These are phyloP conservation scores for Galerina sulciceps DNA, from an alignment of 768 basidiomycete genomes.

Conservation along the genomic window DNA sequence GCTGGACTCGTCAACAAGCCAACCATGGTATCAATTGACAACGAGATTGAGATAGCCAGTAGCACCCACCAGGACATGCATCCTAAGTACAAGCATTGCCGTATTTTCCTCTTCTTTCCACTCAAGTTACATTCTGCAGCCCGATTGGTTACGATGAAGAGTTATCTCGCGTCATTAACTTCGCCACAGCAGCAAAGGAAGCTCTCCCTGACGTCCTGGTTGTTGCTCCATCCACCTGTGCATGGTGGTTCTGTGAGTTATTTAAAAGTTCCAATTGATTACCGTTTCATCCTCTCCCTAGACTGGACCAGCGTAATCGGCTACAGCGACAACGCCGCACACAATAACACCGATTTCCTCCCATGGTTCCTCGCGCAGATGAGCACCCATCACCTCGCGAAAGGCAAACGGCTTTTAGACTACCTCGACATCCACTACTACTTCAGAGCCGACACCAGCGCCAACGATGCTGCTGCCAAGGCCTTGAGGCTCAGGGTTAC, in stretches of 20 bases:
- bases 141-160: conserved; percentile 57
- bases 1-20: conserved; percentile 51
- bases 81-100: conserved; percentile 36
- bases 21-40: conserved; percentile 51
- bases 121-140: conserved; percentile 26
- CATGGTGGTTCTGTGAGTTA: conserved; percentile 50
- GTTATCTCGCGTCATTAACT: conserved; percentile 46
- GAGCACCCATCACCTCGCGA: conserved; percentile 36
- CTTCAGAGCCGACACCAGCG: conserved; percentile 54
- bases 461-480: conserved; percentile 55
- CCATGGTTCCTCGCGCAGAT: conserved; percentile 61
- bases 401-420: conserved; percentile 51
- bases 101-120: background rate
- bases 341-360: conserved; percentile 55
- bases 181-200: conserved; percentile 44
- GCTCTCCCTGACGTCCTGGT: conserved; percentile 48
- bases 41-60: conserved; percentile 60
- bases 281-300: conserved; percentile 18
- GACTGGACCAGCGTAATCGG: conserved; percentile 59
- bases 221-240: conserved; percentile 50
- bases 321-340: conserved; percentile 51
- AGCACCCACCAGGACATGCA: conserved; percentile 64
- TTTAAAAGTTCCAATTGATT: background rate
- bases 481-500: conserved; percentile 53
- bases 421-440: conserved; percentile 63